Evolutionary conservation across 352 stramenopile genomes (phyloP).

Genomic region (Phytophthora sansomeana): DNA sequence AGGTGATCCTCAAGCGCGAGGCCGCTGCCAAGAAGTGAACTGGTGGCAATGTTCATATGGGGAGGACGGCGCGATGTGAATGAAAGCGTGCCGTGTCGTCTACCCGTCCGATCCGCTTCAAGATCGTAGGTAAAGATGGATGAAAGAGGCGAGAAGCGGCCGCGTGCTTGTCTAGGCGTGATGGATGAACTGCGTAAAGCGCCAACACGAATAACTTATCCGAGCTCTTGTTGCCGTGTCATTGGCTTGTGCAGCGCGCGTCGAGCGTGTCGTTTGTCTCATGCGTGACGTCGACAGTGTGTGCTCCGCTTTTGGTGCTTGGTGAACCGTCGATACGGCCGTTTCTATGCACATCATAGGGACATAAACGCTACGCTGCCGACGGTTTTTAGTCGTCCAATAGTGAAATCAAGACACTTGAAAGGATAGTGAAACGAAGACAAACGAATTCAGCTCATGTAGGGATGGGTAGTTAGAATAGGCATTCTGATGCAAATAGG

Average conservation of each 20-base stretch:
- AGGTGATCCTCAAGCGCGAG: slow-evolving; percentile 54
- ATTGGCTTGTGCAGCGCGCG: slow-evolving; percentile 7
- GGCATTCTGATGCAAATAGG: neutral
- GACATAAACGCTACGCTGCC: neutral
- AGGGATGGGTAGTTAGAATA: neutral
- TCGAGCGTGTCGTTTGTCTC: slow-evolving; percentile 22
- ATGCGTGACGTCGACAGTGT: slow-evolving; percentile 16
- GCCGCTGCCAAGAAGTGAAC: slow-evolving; percentile 20
- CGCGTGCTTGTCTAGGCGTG: slow-evolving; percentile 14
- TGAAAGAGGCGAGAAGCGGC: slow-evolving; percentile 1
- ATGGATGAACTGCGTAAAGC: slow-evolving; percentile 31
- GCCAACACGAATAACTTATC: slow-evolving; percentile 31
- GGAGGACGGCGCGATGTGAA: slow-evolving; percentile 8
- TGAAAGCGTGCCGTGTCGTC: slow-evolving; percentile 2
- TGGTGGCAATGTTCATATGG: neutral
- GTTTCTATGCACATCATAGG: too few relatives aligned
- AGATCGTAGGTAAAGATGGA: slow-evolving; percentile 8
- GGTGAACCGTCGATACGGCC: slow-evolving; percentile 23
- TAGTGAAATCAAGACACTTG: too few relatives aligned
- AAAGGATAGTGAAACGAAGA: slow-evolving; percentile 30
- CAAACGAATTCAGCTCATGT: slow-evolving; percentile 3
- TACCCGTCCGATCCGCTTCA: slow-evolving; percentile 7
- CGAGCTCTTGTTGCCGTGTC: neutral
- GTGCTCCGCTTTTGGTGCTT: slow-evolving; percentile 29
- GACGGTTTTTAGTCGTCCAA: neutral